These are phyloP conservation scores for Trichosporon sp. DNA, from an alignment of 1,284 basidiomycete genomes.

Conservation along the genomic window DNA sequence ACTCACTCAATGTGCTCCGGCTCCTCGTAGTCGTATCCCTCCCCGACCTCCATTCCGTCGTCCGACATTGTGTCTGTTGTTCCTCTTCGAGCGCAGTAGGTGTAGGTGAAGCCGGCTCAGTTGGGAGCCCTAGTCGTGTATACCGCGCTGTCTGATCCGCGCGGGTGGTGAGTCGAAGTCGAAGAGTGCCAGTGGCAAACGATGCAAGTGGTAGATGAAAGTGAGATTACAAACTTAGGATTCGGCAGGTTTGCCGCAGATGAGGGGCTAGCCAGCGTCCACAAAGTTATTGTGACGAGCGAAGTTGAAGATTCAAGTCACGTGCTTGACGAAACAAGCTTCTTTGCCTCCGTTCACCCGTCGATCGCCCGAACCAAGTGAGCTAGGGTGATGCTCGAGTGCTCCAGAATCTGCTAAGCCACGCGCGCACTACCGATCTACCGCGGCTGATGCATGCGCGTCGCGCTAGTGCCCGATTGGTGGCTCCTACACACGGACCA, in stretches of 20 bases:
- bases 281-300: slow-evolving; percentile 3
- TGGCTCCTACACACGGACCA: background rate
- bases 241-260: background rate
- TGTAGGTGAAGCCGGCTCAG: background rate
- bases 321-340: background rate
- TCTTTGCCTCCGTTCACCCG: background rate
- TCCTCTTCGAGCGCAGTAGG: background rate
- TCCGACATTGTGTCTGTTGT: slow-evolving; percentile 13
- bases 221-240: background rate
- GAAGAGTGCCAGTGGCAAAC: background rate
- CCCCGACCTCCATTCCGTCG: slow-evolving; percentile 20
- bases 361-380: too few relatives aligned
- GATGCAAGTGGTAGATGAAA: background rate
- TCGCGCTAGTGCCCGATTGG: background rate
- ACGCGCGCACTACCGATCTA: background rate
- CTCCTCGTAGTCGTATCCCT: slow-evolving; percentile 17
- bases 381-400: too few relatives aligned
- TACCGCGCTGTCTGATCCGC: background rate
- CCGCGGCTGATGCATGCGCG: background rate
- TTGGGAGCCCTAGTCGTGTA: background rate
- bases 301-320: background rate
- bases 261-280: background rate
- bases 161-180: background rate
- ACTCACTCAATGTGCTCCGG: slow-evolving; percentile 23
- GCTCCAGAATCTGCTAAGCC: background rate